Base-by-base conservation (phyloP, 495 filamentous ascomycete species). In the Durotheca rogersii region DNA sequence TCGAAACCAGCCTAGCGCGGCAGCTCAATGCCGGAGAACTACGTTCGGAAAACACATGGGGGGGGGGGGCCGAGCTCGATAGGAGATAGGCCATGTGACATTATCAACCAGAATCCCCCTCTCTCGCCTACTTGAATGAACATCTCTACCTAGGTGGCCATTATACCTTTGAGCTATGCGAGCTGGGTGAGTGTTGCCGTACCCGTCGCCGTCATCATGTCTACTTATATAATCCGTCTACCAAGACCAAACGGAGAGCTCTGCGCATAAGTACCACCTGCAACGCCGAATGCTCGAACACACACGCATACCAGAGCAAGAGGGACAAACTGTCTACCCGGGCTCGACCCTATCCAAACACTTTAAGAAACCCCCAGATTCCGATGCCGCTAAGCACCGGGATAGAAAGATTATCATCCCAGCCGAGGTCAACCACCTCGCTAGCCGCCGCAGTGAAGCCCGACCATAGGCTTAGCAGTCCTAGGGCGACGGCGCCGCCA, bases 391-490 rank as follows among this genome's bases (percentile, higher is more conserved):
- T 95, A 40, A 98, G 70, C 30, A 95, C 82, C 9, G 93, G 93
- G 67, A 98, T 98, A 27, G 92, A 95, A 50, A 97, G 73, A 70
- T 98, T 98, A 72, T 98, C 93, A 65, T 98, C 93, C 88, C 88
- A 88, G 19, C 88, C 85, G 64, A 95, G 56, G 71, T 97, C 90
- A 43, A 95, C 76, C 20, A 92, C 89, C 71, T 98, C 93, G 64
- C 89, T 95, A 23, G 83, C 81, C 40, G 88, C 85, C 9, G 89
- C 94, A 44, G 92, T 83, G 25, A 96, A 61, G 6, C 93, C 93
- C 11, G 92, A 90, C 68, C 89, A 86, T 16, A 95, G 54, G 65
- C 89, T 90, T 83, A 96, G 84, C 29, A 89, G 73, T 1, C 83
- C 87, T n/a, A 97, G 72, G 4, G 92, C 93, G 46, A 83, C 58